Evolutionary conservation across 225 moss, liverwort and hornwort species (phyloP).

Genomic region (Sphagnum tenellum): DNA sequence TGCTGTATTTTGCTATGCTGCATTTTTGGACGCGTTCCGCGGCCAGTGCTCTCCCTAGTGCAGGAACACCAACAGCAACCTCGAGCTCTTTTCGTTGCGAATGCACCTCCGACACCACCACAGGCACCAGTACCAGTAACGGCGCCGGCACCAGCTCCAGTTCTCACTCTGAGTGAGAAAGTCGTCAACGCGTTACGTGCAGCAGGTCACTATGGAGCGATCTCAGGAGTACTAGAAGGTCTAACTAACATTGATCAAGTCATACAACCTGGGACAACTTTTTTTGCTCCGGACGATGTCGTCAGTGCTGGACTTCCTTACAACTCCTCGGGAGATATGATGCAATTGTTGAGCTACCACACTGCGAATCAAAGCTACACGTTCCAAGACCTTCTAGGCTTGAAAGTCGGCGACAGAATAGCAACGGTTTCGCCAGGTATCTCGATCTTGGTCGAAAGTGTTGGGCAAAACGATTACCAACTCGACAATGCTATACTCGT

Average conservation of each 20-base stretch:
- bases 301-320: conserved; percentile 47
- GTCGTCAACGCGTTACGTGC: conserved; percentile 63
- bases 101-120: conserved; percentile 7
- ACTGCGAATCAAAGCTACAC: conserved; percentile 48
- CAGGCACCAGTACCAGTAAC: conserved; percentile 16
- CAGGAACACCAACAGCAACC: too few relatives aligned
- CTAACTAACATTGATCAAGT: conserved; percentile 23
- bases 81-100: too few relatives aligned
- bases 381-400: conserved; percentile 42
- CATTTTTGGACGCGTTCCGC: too few relatives aligned
- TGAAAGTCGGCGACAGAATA: conserved; percentile 43
- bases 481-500: conserved; percentile 53
- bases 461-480: conserved; percentile 29
- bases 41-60: too few relatives aligned
- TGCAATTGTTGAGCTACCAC: conserved; percentile 50
- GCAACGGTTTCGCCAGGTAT: conserved; percentile 35
- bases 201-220: conserved; percentile 76
- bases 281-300: conserved; percentile 69
- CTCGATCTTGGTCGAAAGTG: conserved; percentile 51
- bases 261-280: conserved; percentile 53
- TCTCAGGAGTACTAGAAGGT: conserved; percentile 73
- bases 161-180: conserved; percentile 48
- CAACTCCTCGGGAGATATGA: conserved; percentile 32
- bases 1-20: too few relatives aligned
- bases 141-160: conserved; percentile 24